phyloP scores from a whole-genome alignment of 2,329 filamentous ascomycete genomes.

The Fusarium algeriense region DNA sequence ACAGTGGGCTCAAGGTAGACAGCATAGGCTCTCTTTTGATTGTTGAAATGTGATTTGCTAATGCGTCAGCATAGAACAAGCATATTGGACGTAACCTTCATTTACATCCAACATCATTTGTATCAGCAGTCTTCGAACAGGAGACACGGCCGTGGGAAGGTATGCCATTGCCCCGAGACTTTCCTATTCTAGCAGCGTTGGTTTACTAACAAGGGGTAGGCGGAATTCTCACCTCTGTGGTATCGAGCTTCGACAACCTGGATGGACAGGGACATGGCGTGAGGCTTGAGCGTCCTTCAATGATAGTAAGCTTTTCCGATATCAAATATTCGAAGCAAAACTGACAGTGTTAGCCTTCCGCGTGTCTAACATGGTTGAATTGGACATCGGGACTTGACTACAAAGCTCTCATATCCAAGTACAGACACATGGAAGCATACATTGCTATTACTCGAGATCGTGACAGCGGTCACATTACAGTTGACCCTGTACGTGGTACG shows the following conservation, averaged over 20 bases:
- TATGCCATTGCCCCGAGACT: fast-evolving
- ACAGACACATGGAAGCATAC: constrained; percentile 1
- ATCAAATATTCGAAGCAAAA: fast-evolving
- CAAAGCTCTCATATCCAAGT: background rate
- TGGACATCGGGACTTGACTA: background rate
- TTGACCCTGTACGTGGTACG: background rate
- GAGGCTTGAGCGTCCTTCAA: background rate
- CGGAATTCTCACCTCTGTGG: background rate
- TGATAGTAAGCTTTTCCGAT: background rate
- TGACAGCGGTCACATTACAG: background rate
- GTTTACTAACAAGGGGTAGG: background rate
- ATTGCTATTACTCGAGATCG: constrained; percentile 4
- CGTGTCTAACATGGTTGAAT: background rate
- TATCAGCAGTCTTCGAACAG: background rate
- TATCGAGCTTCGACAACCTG: background rate
- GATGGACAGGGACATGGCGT: background rate
- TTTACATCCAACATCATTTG: constrained; percentile 1
- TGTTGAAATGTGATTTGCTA: background rate
- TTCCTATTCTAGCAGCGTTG: fast-evolving
- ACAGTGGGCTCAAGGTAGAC: background rate
- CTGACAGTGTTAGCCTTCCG: background rate
- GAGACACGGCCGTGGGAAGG: constrained; percentile 11
- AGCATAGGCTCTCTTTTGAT: too few relatives aligned
- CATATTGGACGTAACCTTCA: constrained; percentile 6
- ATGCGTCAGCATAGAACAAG: background rate